A percentile compares a stretch with the other conserved stretches of the same genome.
Conservation (phyloP, 768 basidiomycete genomes). For the Heimioporus sp. region DNA sequence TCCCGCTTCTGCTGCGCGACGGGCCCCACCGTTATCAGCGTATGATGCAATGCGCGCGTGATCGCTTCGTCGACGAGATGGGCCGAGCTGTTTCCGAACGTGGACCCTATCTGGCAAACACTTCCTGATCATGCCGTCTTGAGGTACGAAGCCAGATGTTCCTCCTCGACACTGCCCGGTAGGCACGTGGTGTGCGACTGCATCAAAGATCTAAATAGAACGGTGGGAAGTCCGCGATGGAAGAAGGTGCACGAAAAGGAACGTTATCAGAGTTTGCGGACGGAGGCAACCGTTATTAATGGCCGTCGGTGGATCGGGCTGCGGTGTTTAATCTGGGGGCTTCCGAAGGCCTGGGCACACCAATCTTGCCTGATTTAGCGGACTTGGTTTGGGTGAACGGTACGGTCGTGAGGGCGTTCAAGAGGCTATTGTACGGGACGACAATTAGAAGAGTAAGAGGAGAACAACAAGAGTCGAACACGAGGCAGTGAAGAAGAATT, state of each 20-base stretch:
- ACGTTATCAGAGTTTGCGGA: neutral
- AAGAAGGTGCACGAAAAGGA: neutral
- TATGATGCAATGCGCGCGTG: neutral
- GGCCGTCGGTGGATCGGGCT: neutral
- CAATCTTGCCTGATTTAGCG: neutral
- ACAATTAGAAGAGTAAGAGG: slow-evolving; percentile 12
- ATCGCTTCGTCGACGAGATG: neutral
- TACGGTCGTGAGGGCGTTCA: neutral
- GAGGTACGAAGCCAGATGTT: too few species aligned
- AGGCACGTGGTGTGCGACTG: too few species aligned
- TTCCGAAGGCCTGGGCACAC: neutral
- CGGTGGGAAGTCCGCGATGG: neutral
- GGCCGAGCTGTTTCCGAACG: too few species aligned
- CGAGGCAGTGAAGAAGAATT: slow-evolving; percentile 3
- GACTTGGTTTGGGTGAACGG: slow-evolving; percentile 1
- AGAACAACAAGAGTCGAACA: slow-evolving; percentile 10
- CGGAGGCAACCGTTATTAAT: neutral
- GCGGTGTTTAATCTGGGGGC: neutral
- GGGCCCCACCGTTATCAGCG: neutral
- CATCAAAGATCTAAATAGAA: neutral
- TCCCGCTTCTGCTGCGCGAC: too few species aligned
- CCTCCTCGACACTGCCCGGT: too few species aligned
- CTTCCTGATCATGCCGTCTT: too few species aligned
- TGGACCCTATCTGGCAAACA: too few species aligned
- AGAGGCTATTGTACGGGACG: slow-evolving; percentile 13